phyloP scores from a whole-genome alignment of 805 yeast species.

The Jamesozyma hellenica region DNA sequence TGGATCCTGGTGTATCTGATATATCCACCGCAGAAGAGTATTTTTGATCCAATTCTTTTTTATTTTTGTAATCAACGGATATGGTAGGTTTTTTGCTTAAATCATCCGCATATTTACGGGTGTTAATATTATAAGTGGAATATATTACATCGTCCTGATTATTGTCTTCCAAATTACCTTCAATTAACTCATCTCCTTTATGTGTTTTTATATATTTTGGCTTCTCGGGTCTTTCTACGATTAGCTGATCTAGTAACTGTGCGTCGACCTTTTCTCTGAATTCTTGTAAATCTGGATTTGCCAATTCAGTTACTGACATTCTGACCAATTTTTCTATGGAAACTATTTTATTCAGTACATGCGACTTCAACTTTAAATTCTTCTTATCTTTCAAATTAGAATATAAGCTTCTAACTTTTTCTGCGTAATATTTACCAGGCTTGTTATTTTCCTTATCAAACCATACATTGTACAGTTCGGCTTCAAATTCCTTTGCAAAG shows the following conservation, averaged over 20 bases:
- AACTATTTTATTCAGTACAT: conserved; percentile 45
- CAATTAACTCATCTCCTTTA: conserved; percentile 79
- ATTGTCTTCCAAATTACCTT: conserved; percentile 33
- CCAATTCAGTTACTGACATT: conserved; percentile 63
- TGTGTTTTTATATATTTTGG: conserved; percentile 73
- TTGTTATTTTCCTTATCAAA: conserved; percentile 20
- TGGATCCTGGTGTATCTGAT: neutral
- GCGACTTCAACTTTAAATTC: conserved; percentile 45
- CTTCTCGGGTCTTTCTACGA: conserved; percentile 47
- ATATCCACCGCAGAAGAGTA: too few relatives aligned
- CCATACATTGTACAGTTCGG: conserved; percentile 35
- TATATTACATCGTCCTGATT: conserved; percentile 23
- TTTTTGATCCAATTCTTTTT: too few relatives aligned
- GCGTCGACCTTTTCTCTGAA: conserved; percentile 63
- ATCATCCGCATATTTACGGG: conserved; percentile 5
- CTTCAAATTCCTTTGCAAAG: conserved; percentile 46
- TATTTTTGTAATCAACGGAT: too few relatives aligned
- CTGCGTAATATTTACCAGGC: conserved; percentile 39
- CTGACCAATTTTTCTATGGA: conserved; percentile 49
- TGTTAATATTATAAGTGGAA: conserved; percentile 16
- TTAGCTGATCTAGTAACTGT: conserved; percentile 58
- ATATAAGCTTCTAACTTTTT: conserved; percentile 55
- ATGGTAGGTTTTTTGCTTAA: too few relatives aligned
- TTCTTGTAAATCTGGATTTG: conserved; percentile 62
- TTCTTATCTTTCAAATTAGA: conserved; percentile 50